A percentile compares a stretch with the other conserved stretches of the same genome.
These are phyloP conservation scores for Calocybe gambosa DNA, from an alignment of 1,284 basidiomycete genomes.

Conservation along the genomic window DNA sequence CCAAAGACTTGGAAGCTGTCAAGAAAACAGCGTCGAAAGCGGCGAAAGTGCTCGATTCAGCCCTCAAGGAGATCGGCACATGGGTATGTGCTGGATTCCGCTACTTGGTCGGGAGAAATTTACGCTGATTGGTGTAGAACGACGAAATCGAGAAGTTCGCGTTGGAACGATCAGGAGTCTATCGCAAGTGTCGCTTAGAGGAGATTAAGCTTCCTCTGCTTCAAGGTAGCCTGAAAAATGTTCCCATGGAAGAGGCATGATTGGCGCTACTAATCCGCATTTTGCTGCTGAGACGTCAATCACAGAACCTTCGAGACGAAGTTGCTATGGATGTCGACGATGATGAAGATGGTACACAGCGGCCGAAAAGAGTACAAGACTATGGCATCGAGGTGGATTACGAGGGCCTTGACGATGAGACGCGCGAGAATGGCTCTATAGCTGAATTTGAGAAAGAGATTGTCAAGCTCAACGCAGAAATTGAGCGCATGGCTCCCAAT, in stretches of 20 bases:
- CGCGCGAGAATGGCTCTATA: conserved; percentile 68
- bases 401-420: conserved; percentile 73
- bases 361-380: conserved; percentile 66
- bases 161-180: conserved; percentile 82
- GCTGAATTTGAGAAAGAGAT: conserved; percentile 81
- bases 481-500: conserved; percentile 94
- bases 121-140: conserved; percentile 46
- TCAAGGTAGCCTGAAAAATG: conserved; percentile 74
- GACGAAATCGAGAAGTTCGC: conserved; percentile 91
- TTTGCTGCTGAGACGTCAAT: not conserved
- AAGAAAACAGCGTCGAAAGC: conserved; percentile 71
- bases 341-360: conserved; percentile 73
- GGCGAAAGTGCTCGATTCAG: conserved; percentile 75
- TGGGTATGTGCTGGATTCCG: conserved; percentile 42
- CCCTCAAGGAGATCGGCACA: conserved; percentile 83
- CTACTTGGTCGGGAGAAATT: not conserved
- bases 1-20: conserved; percentile 66
- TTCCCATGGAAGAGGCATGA: conserved; percentile 89
- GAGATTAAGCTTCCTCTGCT: conserved; percentile 83
- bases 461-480: conserved; percentile 69
- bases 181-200: conserved; percentile 90
- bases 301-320: conserved; percentile 72
- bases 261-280: not conserved
- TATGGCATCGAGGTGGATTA: conserved; percentile 94
- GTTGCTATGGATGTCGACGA: conserved; percentile 89